A percentile compares a stretch with the other conserved stretches of the same genome.
These are phyloP conservation scores for Lomentospora prolificans DNA, from an alignment of 2,329 filamentous ascomycete species.

Conservation along the genomic window DNA sequence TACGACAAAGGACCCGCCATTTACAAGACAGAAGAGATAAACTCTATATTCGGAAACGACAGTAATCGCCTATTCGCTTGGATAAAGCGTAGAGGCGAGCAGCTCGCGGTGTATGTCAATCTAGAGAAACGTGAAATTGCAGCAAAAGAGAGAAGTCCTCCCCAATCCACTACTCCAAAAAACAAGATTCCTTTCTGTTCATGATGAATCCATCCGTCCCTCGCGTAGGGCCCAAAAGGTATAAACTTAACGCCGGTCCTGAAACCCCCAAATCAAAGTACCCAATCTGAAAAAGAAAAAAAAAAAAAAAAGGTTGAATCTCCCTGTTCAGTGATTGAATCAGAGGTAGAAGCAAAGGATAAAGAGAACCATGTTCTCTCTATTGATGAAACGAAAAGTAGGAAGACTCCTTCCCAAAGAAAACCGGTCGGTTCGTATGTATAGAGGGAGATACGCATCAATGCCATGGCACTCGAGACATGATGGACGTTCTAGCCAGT, in stretches of 20 bases:
- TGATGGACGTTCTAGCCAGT: too few relatives aligned
- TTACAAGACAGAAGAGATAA: background rate
- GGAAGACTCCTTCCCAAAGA: too few relatives aligned
- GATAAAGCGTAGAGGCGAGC: background rate
- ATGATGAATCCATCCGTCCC: background rate
- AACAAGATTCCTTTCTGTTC: background rate
- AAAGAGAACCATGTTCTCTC: too few relatives aligned
- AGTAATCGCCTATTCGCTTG: background rate
- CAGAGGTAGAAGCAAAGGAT: slow-evolving; percentile 1
- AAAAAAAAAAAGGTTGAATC: slow-evolving; percentile 5
- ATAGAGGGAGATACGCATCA: too few relatives aligned
- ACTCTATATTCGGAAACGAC: slow-evolving; percentile 6
- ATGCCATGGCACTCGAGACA: too few relatives aligned
- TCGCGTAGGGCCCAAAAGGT: background rate
- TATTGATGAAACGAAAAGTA: too few relatives aligned
- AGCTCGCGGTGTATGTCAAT: background rate
- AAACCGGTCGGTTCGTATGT: too few relatives aligned
- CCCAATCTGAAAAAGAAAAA: background rate
- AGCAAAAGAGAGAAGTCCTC: background rate
- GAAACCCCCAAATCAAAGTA: background rate
- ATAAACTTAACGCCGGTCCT: background rate
- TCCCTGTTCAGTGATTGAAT: too few relatives aligned
- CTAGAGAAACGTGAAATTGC: background rate
- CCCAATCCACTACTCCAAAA: background rate
- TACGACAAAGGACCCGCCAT: too few relatives aligned